These are phyloP conservation scores for Ogataea hybrid DNA, from an alignment of 1,139 yeast species.

Conservation along the genomic window DNA sequence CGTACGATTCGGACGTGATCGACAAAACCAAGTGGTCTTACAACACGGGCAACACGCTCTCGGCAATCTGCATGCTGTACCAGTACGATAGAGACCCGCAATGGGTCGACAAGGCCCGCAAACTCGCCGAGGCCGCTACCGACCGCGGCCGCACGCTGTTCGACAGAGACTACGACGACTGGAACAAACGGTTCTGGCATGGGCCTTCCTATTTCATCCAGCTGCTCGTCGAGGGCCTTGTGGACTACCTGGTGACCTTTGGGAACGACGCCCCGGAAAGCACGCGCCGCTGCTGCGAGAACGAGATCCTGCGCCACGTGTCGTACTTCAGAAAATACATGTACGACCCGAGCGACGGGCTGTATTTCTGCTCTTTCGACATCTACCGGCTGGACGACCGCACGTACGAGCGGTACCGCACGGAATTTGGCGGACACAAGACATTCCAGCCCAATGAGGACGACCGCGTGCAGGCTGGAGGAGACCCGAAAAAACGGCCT, in stretches of 20 bases:
- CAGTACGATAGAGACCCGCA: no score
- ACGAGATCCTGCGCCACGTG: constrained; percentile 49
- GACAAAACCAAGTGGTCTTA: no score
- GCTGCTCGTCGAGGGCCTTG: constrained; percentile 63
- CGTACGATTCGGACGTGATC: no score
- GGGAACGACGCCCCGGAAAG: constrained; percentile 47
- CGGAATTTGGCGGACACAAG: constrained; percentile 54
- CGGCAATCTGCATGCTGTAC: no score
- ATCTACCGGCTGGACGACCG: constrained; percentile 54
- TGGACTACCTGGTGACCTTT: constrained; percentile 57
- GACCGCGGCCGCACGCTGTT: no score
- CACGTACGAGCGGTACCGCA: constrained; percentile 29
- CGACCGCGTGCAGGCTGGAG: constrained; percentile 36
- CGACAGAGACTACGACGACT: constrained; percentile 48
- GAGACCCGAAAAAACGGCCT: constrained; percentile 33
- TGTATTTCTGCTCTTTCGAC: constrained; percentile 60
- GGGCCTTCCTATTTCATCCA: constrained; percentile 66
- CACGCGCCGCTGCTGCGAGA: constrained; percentile 37
- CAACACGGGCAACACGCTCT: no score
- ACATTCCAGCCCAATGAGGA: constrained; percentile 50
- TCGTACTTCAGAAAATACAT: constrained; percentile 53
- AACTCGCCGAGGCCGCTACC: no score
- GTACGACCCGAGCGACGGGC: constrained; percentile 58
- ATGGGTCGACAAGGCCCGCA: no score
- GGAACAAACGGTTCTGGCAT: constrained; percentile 60